Evolutionary conservation across 331 rosid species (phyloP).

Genomic region (Quercus phellos): DNA sequence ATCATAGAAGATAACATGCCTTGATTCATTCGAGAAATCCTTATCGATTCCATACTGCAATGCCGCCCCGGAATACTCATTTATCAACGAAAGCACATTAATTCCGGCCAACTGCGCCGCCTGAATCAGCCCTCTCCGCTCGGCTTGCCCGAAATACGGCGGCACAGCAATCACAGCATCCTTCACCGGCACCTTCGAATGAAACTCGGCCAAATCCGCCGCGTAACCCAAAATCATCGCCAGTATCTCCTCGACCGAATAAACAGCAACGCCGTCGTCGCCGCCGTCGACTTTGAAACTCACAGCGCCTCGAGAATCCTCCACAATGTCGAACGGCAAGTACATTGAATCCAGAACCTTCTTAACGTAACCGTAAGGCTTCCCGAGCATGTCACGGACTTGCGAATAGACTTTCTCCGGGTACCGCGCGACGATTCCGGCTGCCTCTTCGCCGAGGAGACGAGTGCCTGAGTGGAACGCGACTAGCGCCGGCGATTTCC

Average conservation of each 20-base stretch:
- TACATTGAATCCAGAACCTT: constrained; percentile 53
- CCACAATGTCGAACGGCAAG: constrained; percentile 62
- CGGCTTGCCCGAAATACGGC: constrained; percentile 91
- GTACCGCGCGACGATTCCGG: constrained; percentile 78
- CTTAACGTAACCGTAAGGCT: constrained; percentile 50
- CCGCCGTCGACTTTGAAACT: constrained; percentile 47
- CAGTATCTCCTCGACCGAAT: constrained; percentile 67
- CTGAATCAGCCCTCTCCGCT: constrained; percentile 66
- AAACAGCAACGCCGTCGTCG: constrained; percentile 35
- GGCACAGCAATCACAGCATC: constrained; percentile 90
- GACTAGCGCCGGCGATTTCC: constrained; percentile 79
- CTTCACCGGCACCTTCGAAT: constrained; percentile 68
- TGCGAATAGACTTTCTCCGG: constrained; percentile 83
- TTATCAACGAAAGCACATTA: constrained; percentile 74
- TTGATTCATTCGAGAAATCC: constrained; percentile 75
- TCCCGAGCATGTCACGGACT: constrained; percentile 71
- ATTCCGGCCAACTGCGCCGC: constrained; percentile 84
- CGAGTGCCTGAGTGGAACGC: constrained; percentile 79
- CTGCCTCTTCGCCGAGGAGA: constrained; percentile 86
- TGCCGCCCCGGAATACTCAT: constrained; percentile 96
- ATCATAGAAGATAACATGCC: constrained; percentile 86
- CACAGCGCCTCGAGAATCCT: constrained; percentile 58
- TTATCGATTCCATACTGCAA: constrained; percentile 95
- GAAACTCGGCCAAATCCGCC: constrained; percentile 67
- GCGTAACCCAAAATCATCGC: constrained; percentile 81